Evolutionary conservation across 2,329 filamentous ascomycete genomes (phyloP).

Genomic region (Botrytis hyacinthi): DNA sequence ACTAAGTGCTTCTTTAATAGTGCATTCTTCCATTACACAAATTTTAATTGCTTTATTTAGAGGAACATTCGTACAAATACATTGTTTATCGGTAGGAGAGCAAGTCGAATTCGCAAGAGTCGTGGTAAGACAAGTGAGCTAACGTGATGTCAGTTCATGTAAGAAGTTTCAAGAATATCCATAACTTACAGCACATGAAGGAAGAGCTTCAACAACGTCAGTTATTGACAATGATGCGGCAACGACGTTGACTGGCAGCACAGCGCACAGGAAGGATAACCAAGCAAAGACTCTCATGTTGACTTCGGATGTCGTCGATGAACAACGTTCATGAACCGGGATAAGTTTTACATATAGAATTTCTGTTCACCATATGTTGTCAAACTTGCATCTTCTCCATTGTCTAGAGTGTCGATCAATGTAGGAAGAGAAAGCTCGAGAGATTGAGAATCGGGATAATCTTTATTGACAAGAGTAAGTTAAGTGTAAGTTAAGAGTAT

Average conservation of each 20-base stretch:
- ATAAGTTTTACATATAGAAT: constrained; percentile 7
- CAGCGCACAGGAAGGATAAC: not conserved
- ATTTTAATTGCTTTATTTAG: not conserved
- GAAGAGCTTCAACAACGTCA: not conserved
- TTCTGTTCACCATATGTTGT: not conserved
- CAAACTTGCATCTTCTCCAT: constrained; percentile 3
- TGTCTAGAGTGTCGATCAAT: not conserved
- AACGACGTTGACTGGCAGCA: not conserved
- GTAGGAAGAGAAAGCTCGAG: not conserved
- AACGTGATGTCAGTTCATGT: not conserved
- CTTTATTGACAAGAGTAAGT: not conserved
- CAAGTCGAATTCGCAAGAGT: constrained; percentile 4
- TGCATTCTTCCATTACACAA: constrained; percentile 6
- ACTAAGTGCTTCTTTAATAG: constrained; percentile 14
- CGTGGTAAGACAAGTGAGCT: constrained; percentile 8
- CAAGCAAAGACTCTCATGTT: constrained; percentile 7
- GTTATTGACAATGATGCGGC: not conserved
- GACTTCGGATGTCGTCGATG: not conserved
- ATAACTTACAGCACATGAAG: constrained; percentile 12
- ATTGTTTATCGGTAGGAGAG: constrained; percentile 13
- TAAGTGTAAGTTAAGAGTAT: not conserved
- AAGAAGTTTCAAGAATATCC: not conserved
- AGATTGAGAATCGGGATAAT: not conserved
- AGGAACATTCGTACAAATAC: constrained; percentile 16
- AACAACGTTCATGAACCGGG: not conserved